A percentile compares a stretch with the other conserved stretches of the same genome.
Conservation (phyloP, 2,329 filamentous ascomycete genomes). For the Diaporthe citrichinensis region DNA sequence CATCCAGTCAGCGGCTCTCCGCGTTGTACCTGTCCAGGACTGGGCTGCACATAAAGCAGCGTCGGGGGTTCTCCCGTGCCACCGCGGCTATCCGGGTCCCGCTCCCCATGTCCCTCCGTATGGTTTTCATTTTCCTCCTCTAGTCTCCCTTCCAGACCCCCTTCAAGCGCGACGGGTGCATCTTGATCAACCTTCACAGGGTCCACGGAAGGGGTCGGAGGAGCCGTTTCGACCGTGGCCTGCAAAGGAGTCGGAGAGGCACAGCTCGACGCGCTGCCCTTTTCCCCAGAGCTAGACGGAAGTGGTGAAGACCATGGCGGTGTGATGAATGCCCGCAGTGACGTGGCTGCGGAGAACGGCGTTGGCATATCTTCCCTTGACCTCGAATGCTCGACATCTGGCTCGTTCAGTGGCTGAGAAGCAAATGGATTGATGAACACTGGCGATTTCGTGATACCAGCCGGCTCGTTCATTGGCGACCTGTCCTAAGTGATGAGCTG, state of each 20-base stretch:
- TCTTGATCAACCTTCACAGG: background rate
- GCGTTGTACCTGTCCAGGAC: background rate
- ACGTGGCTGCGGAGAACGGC: background rate
- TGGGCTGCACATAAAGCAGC: background rate
- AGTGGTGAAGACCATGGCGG: background rate
- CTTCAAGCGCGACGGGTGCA: too few species aligned
- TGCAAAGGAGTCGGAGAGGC: background rate
- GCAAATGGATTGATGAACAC: background rate
- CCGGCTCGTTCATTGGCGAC: background rate
- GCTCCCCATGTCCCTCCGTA: background rate
- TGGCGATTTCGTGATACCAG: background rate
- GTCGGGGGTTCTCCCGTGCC: background rate
- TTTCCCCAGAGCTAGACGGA: background rate
- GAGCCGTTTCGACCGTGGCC: slow-evolving; percentile 28
- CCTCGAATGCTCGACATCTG: background rate
- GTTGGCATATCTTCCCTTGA: background rate
- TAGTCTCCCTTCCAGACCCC: too few species aligned
- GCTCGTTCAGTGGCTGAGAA: background rate
- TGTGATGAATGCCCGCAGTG: background rate
- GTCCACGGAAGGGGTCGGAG: background rate
- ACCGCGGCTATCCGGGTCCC: background rate
- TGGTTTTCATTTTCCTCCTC: too few species aligned
- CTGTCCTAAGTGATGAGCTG: slow-evolving; percentile 2
- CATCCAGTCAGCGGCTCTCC: slow-evolving; percentile 2
- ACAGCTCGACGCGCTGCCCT: background rate